Base-by-base conservation (phyloP, 78 protist genomes). In the Dictyostelium capitatum region DNA sequence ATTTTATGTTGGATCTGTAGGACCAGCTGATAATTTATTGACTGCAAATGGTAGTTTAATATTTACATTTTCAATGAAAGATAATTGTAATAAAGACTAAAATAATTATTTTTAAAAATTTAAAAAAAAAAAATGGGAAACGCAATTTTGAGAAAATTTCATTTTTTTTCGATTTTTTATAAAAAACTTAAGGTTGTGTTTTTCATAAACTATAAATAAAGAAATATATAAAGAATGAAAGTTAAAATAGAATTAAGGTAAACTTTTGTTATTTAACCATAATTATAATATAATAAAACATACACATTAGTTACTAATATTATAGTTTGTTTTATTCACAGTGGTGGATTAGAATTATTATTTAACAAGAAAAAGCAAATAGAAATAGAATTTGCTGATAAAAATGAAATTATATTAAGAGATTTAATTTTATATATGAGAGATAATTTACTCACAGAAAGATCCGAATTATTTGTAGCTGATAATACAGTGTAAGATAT, bases 301-400 rank as follows among this genome's bases (percentile, higher is more conserved):
- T 12, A 74, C 30, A 7, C 23, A 23, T 74, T 53, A n/a, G n/a
- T 20, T 53, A 11, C 23, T 64, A 64, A 48, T 79, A 6, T 43
- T 73, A 69, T 0, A 67, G 14, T 1, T 4, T 2, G 0, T 53
- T 15, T 53, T 17, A 17, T n/a, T 7, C 20, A 57, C 79, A 96
- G 97, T 46, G 98, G 98, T 32, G 98, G 98, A 15, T 74, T 79
- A 37, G 98, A 97, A 72, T 65, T 92, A 57, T 81, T 97, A 48
- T 91, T 97, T 28, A 74, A 82, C 51, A 94, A 94, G 43, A 51
- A 72, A 30, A 89, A 79, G 87, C 25, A 10, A 19, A 90, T 62
- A 50, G 30, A 28, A 6, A 82, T 80, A 37, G 94, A 69, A 62
- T 56, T 95, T 48, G 64, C 17, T 7, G 92, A 89, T 19, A 57